Conservation (phyloP, 192 early-diverging fungal genomes). For the Geranomyces michiganensis region DNA sequence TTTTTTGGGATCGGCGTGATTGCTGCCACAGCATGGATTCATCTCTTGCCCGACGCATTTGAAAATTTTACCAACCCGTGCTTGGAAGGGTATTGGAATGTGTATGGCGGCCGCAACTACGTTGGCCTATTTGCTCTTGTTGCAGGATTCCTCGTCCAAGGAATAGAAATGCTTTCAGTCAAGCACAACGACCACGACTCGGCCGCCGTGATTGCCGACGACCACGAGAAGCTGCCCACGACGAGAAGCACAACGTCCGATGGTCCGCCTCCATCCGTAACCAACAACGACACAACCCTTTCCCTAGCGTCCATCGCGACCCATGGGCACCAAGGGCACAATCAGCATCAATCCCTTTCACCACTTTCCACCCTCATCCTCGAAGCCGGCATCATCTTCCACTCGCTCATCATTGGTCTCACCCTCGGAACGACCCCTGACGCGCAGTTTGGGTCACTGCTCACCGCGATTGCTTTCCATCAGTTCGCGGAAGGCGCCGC, state of each 20-base stretch:
- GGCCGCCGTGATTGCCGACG: not conserved
- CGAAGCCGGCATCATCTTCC: slow-evolving; percentile 49
- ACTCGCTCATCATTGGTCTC: slow-evolving; percentile 56
- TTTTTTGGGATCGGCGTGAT: slow-evolving; percentile 59
- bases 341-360: slow-evolving; percentile 5
- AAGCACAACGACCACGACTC: not conserved
- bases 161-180: slow-evolving; percentile 13
- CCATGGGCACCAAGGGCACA: slow-evolving; percentile 15
- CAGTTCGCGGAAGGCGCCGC: slow-evolving; percentile 55
- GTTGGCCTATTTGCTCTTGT: slow-evolving; percentile 34
- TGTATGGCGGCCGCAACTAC: not conserved
- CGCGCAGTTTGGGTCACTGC: slow-evolving; percentile 37
- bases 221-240: not conserved
- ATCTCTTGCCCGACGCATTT: slow-evolving; percentile 43
- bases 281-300: not conserved
- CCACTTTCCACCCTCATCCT: slow-evolving; percentile 39
- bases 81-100: slow-evolving; percentile 18
- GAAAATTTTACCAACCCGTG: slow-evolving; percentile 36
- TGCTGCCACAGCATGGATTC: slow-evolving; percentile 49
- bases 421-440: slow-evolving; percentile 41
- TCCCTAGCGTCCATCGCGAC: not conserved
- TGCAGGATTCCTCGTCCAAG: slow-evolving; percentile 37
- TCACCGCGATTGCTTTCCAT: slow-evolving; percentile 54
- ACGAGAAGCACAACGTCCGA: not conserved
- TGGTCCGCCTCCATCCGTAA: not conserved